Evolutionary conservation across 495 filamentous ascomycete genomes (phyloP).

Genomic region (Talaromyces liani): DNA sequence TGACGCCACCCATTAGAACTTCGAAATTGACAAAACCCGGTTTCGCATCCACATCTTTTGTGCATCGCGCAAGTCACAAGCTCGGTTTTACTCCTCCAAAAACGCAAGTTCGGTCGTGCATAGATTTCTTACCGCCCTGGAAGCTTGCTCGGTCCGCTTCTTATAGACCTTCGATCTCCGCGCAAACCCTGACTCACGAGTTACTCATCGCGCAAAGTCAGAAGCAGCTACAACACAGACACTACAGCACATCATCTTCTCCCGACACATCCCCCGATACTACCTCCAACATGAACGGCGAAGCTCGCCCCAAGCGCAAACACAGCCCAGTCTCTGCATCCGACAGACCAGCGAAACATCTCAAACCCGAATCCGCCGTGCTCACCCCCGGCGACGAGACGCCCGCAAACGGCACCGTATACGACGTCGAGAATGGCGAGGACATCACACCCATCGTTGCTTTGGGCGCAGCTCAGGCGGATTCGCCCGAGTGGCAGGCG

Average conservation of each 20-base stretch:
- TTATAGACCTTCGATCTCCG: background rate
- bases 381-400: conserved; percentile 37
- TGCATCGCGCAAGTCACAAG: background rate
- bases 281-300: conserved; percentile 30
- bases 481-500: conserved; percentile 93
- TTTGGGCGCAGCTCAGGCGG: conserved; percentile 50
- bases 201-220: background rate
- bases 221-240: background rate
- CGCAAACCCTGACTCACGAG: background rate
- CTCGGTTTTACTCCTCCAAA: background rate
- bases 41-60: background rate
- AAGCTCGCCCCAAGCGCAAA: conserved; percentile 53
- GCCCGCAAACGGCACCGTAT: conserved; percentile 41
- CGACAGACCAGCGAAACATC: conserved; percentile 52
- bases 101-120: background rate
- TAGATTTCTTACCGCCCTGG: background rate
- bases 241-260: conserved; percentile 6
- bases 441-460: conserved; percentile 32
- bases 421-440: conserved; percentile 40
- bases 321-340: conserved; percentile 41
- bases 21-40: background rate
- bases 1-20: background rate
- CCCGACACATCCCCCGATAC: background rate
- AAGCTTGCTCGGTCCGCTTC: background rate
- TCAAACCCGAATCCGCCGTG: conserved; percentile 37